These are phyloP conservation scores for Pseudogymnoascus destructans DNA, from an alignment of 2,329 filamentous ascomycete species.

Conservation along the genomic window DNA sequence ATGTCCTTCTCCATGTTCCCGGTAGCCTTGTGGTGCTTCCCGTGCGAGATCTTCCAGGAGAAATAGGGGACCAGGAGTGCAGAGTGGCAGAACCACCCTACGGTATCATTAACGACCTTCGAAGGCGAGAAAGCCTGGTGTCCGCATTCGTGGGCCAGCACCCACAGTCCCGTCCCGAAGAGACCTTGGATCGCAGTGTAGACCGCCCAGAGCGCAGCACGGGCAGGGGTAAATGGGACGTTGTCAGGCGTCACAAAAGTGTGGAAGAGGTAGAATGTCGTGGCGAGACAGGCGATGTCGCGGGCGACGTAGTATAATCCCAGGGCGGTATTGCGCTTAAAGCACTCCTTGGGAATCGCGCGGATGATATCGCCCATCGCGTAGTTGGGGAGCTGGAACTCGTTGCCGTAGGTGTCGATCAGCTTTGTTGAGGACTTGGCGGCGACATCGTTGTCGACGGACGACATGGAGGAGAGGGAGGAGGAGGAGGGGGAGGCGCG, in stretches of 20 bases:
- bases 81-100: conserved; percentile 86
- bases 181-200: conserved; percentile 75
- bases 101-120: conserved; percentile 77
- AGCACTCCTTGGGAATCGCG: conserved; percentile 97
- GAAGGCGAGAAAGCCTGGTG: conserved; percentile 95
- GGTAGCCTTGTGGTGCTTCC: conserved; percentile 99
- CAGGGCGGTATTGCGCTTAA: conserved; percentile 64
- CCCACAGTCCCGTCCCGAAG: conserved; percentile 89
- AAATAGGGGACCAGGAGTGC: conserved; percentile 89
- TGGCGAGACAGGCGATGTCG: conserved; percentile 58
- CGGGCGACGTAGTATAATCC: conserved; percentile 75
- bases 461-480: conserved; percentile 80
- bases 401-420: conserved; percentile 85
- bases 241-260: conserved; percentile 77
- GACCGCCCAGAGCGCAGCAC: conserved; percentile 49
- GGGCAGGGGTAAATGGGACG: conserved; percentile 55
- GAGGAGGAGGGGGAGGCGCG: conserved; percentile 64
- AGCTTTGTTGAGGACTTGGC: conserved; percentile 46
- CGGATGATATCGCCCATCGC: conserved; percentile 96
- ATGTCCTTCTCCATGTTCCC: conserved; percentile 96
- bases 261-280: conserved; percentile 79
- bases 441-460: conserved; percentile 42
- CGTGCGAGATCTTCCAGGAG: conserved; percentile 98
- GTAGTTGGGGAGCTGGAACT: conserved; percentile 86
- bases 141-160: conserved; percentile 94